Conservation (phyloP, 2,329 filamentous ascomycete genomes). For the Trichoderma arundinaceum region DNA sequence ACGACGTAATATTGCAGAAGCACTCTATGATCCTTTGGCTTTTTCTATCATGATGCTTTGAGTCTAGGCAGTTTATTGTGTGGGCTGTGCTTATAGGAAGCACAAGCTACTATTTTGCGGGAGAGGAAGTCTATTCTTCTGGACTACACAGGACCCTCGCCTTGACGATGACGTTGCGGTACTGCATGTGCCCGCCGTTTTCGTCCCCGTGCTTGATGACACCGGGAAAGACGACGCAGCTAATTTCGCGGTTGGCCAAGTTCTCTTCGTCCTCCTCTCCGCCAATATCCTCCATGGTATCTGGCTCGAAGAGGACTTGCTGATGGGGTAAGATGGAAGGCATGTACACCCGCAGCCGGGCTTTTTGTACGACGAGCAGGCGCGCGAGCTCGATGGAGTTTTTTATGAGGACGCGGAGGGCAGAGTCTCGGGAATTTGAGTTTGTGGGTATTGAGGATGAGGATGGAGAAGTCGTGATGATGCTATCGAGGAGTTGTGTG, state of each 20-base stretch:
- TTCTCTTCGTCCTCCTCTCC: constrained; percentile 66
- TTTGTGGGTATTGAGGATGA: constrained; percentile 12
- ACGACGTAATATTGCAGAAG: background rate
- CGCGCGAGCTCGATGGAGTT: constrained; percentile 62
- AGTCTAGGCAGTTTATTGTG: background rate
- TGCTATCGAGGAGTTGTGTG: constrained; percentile 56
- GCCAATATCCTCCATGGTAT: constrained; percentile 69
- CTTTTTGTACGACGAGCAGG: constrained; percentile 63
- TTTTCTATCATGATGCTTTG: background rate
- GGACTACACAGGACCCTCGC: constrained; percentile 67
- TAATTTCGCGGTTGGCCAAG: constrained; percentile 58
- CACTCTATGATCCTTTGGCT: constrained; percentile 2
- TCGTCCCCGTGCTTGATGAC: constrained; percentile 70
- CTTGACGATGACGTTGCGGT: constrained; percentile 68
- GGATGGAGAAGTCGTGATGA: constrained; percentile 47
- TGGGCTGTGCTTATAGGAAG: background rate
- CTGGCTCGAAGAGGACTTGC: constrained; percentile 59
- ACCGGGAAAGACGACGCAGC: constrained; percentile 68
- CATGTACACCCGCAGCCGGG: constrained; percentile 62
- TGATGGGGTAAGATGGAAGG: constrained; percentile 60
- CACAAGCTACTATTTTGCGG: background rate
- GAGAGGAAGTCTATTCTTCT: constrained; percentile 41
- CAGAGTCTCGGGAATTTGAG: constrained; percentile 53
- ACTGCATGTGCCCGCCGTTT: constrained; percentile 64
- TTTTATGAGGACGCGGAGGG: constrained; percentile 58